Conservation (phyloP, 176 grass and related monocot species). For the Bromus sterilis region DNA sequence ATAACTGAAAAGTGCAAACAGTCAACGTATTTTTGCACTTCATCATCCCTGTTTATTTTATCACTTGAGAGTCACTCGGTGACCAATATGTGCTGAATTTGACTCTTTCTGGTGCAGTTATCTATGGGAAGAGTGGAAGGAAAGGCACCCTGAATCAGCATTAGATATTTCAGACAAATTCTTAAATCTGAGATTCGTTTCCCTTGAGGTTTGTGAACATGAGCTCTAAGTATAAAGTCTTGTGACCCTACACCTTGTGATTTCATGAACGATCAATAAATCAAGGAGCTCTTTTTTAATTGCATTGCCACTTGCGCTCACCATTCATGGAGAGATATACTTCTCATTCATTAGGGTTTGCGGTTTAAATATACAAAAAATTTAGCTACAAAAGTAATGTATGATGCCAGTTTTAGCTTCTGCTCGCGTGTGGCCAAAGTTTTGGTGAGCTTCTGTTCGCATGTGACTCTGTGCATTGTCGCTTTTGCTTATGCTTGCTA, state of each 20-base stretch:
- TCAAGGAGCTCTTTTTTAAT: neutral
- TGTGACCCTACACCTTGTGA: neutral
- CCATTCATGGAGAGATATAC: neutral
- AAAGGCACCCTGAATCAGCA: conserved; percentile 63
- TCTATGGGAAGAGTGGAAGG: conserved; percentile 98
- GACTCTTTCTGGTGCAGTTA: conserved; percentile 54
- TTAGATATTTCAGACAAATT: conserved; percentile 63
- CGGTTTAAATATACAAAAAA: neutral
- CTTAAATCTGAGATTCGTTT: conserved; percentile 83
- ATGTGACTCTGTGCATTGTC: neutral
- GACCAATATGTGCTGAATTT: conserved; percentile 12
- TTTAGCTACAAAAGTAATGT: too few species aligned
- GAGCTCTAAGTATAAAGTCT: neutral
- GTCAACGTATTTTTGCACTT: neutral
- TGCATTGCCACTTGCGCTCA: neutral
- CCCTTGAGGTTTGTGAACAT: conserved; percentile 77
- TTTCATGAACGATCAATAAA: neutral
- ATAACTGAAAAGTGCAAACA: neutral
- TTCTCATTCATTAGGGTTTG: neutral
- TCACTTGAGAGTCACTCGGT: neutral
- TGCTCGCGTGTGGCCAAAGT: neutral
- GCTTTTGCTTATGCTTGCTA: neutral
- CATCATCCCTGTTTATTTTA: neutral
- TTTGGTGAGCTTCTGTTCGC: neutral
- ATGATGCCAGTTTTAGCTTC: neutral